These are phyloP conservation scores for Lactarius hatsudake DNA, from an alignment of 768 basidiomycete genomes.

Conservation along the genomic window DNA sequence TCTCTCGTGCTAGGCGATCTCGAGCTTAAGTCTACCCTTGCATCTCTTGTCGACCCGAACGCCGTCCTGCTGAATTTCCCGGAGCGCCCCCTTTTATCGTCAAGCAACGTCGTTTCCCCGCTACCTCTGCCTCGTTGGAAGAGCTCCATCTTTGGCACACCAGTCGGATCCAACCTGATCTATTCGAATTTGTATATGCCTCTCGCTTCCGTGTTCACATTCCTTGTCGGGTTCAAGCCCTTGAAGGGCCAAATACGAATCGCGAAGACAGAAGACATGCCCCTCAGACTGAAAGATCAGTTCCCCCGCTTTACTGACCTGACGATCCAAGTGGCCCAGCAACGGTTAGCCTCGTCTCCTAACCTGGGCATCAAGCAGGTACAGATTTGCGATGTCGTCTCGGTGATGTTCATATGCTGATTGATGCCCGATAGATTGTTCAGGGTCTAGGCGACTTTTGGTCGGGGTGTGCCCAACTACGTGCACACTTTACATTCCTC, in stretches of 20 bases:
- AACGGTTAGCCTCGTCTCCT: constrained; percentile 13
- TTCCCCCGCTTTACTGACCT: constrained; percentile 61
- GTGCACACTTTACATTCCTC: constrained; percentile 63
- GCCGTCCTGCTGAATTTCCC: no score
- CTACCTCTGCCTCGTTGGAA: constrained; percentile 66
- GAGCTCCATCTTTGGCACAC: constrained; percentile 66
- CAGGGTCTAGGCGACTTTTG: constrained; percentile 67
- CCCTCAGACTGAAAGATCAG: constrained; percentile 50
- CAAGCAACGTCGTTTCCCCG: no score
- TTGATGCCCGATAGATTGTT: constrained; percentile 48
- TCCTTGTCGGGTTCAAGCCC: constrained; percentile 64
- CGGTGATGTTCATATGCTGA: neutral
- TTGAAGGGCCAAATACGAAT: constrained; percentile 49
- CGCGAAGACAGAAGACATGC: constrained; percentile 40
- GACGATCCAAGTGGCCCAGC: constrained; percentile 32
- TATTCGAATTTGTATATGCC: constrained; percentile 68
- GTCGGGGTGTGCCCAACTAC: constrained; percentile 70
- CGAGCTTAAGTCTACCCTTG: no score
- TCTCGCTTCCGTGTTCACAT: constrained; percentile 59
- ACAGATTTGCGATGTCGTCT: constrained; percentile 19
- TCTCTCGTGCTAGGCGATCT: no score
- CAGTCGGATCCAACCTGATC: constrained; percentile 49
- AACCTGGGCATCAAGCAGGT: constrained; percentile 52
- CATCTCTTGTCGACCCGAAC: no score
- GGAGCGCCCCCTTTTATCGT: no score